Base-by-base conservation (phyloP, 495 filamentous ascomycete species). In the Neurospora cerealis region DNA sequence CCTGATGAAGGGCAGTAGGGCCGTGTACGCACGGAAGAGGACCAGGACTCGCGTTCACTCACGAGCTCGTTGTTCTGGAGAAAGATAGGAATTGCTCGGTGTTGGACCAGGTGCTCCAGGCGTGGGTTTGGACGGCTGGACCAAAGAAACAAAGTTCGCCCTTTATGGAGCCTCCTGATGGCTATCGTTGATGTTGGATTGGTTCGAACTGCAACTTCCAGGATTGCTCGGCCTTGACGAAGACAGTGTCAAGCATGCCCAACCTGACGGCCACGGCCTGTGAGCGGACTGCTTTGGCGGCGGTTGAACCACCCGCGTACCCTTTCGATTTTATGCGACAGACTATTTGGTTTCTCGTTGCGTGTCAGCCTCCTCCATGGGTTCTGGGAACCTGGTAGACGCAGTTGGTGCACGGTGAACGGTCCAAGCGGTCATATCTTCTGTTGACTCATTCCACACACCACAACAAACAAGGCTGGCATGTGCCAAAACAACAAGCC, bases 11-110 rank as follows among this genome's bases (percentile, higher is more conserved):
- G 69, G 17, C 62, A 73, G 71, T 38, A 75, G 71, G 72, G 69
- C 69, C 71, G 75, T 34, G 11, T 66, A 24, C 10, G 28, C 54
- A 66, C 54, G 73, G 74, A 77, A 78, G 78, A 70, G 74, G 77
- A 80, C 79, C 77, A 76, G 77, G 78, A 78, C 78, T 81, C 76
- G 79, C 60, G 74, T 73, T 73, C 75, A 73, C 69, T 73, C 74
- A 71, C 62, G 41, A 72, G 70, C 34, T 77, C 70, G 66, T 69
- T 71, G 37, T 39, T 19, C 41, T 72, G 24, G 69, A 39, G 70
- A 71, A 73, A 40, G 13, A 66, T 32, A 36, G 28, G 15, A 28
- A 66, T 36, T 19, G 28, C 54, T 66, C 54, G 7, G 13, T 66
- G 15, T 4, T 66, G 54, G 13, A 66, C 54, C 28, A 36, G 15